Base-by-base conservation (phyloP, 225 moss, liverwort and hornwort genomes). In the Polytrichum formosum region DNA sequence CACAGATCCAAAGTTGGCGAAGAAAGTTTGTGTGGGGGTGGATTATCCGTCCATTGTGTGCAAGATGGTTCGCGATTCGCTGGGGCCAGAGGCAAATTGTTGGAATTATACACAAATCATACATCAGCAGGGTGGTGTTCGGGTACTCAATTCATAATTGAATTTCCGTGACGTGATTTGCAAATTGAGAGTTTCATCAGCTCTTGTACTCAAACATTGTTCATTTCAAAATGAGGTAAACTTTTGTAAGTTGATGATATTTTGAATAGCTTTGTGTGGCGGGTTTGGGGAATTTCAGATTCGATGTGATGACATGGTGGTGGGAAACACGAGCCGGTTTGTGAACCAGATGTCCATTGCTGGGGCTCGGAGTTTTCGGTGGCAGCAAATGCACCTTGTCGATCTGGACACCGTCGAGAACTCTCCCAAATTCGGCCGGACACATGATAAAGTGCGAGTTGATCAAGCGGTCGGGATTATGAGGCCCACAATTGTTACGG, bases 401-500 rank as follows among this genome's bases (percentile, higher is more conserved):
- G 55, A 81, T 25, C 56, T 89, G 0, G 89, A 86, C 55, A 62
- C 74, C 23, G 8, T 6, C 1, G 77, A 68, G n/a, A 55, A 10
- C 27, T 16, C 27, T 67, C 4, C 83, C 76, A 1, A 4, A 6
- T 0, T 4, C 80, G 72, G 66, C 56, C 31, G 4, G 6, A 70
- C 76, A 28, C 74, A 33, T 33, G 33, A 33, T 33, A 2, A 35
- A 35, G 35, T 35, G 35, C 9, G 9, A 35, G 35, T 9, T 35
- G 35, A 35, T 35, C 35, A 35, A 9, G 35, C 35, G 2, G 2
- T 9, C 0, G 2, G 35, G 9, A 35, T 18, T 5, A 65, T 79
- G 27, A 72, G 63, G 35, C 83, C 89, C 0, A 84, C 89, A 1
- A 28, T 89, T 0, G 83, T 81, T 10, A 89, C 89, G 0, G 80